A percentile compares a stretch with the other conserved stretches of the same genome.
phyloP scores from a whole-genome alignment of 2,329 filamentous ascomycete species.

The Lasiodiplodia gonubiensis region DNA sequence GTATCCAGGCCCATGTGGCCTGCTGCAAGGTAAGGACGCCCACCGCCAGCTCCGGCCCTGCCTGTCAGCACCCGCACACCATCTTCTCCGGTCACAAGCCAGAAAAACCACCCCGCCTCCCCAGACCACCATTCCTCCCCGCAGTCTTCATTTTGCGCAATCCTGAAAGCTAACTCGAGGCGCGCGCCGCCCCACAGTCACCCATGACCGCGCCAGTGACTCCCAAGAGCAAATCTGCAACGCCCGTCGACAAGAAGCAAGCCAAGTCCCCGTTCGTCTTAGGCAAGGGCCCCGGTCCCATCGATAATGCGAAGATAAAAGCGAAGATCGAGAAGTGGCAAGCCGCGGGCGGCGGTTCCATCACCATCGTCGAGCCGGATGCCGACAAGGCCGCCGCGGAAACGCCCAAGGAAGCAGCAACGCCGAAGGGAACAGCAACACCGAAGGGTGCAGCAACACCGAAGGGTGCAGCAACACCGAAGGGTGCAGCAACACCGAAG shows the following conservation, averaged over 20 bases:
- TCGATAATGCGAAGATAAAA: constrained; percentile 60
- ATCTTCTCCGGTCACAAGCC: not conserved
- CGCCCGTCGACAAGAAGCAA: constrained; percentile 20
- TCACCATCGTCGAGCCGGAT: constrained; percentile 24
- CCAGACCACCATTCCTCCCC: not conserved
- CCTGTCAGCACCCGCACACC: constrained; percentile 19
- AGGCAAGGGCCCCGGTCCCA: constrained; percentile 49
- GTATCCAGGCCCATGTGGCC: constrained; percentile 21
- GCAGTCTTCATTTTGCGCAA: not conserved
- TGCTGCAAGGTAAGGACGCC: constrained; percentile 27
- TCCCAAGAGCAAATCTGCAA: constrained; percentile 36
- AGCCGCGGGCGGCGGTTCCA: constrained; percentile 71
- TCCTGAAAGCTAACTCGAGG: not conserved
- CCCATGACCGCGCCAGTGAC: constrained; percentile 33
- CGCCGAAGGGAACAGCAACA: not conserved
- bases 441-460: not conserved
- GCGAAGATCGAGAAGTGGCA: constrained; percentile 88
- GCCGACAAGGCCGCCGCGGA: not conserved
- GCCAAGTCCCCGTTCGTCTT: constrained; percentile 44
- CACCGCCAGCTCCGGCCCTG: constrained; percentile 14
- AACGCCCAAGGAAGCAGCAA: not conserved
- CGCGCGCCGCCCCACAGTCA: constrained; percentile 7
- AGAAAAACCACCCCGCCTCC: constrained; percentile 7
- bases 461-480: not conserved
- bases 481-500: not conserved